These are phyloP conservation scores for Saccharum spontaneum DNA, from an alignment of 176 grass and related monocot genomes.

Conservation along the genomic window DNA sequence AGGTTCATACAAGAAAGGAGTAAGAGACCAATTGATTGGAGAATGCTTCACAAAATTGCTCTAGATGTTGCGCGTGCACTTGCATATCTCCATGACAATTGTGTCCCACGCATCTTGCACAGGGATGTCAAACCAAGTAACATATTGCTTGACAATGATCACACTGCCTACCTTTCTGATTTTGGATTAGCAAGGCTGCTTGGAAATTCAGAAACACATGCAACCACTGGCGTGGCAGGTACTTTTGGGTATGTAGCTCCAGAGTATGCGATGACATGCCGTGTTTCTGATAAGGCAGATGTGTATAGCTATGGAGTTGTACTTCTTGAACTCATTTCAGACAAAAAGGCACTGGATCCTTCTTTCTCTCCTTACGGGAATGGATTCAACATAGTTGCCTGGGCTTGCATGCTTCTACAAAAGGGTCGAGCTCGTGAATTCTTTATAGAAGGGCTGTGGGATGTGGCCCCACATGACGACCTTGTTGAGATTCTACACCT, in stretches of 20 bases:
- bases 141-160: conserved; percentile 83
- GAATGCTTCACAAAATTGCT: conserved; percentile 98
- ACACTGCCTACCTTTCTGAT: conserved; percentile 85
- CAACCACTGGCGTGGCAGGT: conserved; percentile 93
- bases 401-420: conserved; percentile 92
- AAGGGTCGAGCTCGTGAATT: conserved; percentile 87
- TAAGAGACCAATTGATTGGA: conserved; percentile 81
- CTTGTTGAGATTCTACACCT: conserved; percentile 89
- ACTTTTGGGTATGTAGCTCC: conserved; percentile 97
- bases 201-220: conserved; percentile 96
- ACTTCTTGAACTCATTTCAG: conserved; percentile 85
- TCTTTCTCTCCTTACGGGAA: conserved; percentile 99
- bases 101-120: conserved; percentile 83
- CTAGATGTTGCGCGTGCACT: conserved; percentile 88
- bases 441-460: conserved; percentile 92
- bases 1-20: conserved; percentile 88
- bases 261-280: conserved; percentile 96
- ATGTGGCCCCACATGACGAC: conserved; percentile 87
- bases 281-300: conserved; percentile 97
- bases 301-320: conserved; percentile 98
- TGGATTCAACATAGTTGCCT: conserved; percentile 96
- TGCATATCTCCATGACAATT: conserved; percentile 78
- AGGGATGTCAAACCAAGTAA: conserved; percentile 96
- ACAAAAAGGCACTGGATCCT: conserved; percentile 90
- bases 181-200: conserved; percentile 93